These are phyloP conservation scores for Euphorbia tirucalli DNA, from an alignment of 345 rosid genomes.

Conservation along the genomic window DNA sequence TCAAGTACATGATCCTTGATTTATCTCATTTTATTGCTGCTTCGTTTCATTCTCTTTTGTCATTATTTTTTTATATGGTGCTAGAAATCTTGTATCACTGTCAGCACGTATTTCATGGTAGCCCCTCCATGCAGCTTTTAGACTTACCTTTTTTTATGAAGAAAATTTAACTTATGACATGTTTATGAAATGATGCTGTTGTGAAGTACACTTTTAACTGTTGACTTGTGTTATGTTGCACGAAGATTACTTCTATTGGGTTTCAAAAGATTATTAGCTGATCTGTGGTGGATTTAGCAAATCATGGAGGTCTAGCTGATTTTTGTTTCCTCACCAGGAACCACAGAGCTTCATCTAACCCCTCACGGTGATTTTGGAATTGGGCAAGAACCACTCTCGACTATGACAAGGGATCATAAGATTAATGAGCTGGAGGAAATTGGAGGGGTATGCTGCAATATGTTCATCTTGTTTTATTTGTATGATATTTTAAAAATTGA, in stretches of 20 bases:
- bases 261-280: not conserved
- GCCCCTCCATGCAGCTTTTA: not conserved
- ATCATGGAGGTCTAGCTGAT: not conserved
- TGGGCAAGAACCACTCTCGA: slow-evolving; percentile 66
- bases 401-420: slow-evolving; percentile 76
- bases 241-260: not conserved
- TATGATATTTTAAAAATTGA: not conserved
- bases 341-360: slow-evolving; percentile 29
- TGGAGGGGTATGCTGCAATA: slow-evolving; percentile 58
- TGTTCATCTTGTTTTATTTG: not conserved
- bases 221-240: not conserved
- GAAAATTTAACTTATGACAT: not conserved
- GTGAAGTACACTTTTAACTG: not conserved
- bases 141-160: too few species aligned
- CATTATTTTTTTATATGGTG: not conserved
- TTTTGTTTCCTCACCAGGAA: slow-evolving; percentile 24
- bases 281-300: not conserved
- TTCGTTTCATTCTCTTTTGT: not conserved
- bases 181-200: not conserved
- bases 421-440: slow-evolving; percentile 49
- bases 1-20: not conserved
- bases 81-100: not conserved
- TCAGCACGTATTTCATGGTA: not conserved
- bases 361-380: slow-evolving; percentile 60
- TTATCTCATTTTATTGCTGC: not conserved